Evolutionary conservation across 768 basidiomycete species (phyloP).

Genomic region (Mycena latifolia): DNA sequence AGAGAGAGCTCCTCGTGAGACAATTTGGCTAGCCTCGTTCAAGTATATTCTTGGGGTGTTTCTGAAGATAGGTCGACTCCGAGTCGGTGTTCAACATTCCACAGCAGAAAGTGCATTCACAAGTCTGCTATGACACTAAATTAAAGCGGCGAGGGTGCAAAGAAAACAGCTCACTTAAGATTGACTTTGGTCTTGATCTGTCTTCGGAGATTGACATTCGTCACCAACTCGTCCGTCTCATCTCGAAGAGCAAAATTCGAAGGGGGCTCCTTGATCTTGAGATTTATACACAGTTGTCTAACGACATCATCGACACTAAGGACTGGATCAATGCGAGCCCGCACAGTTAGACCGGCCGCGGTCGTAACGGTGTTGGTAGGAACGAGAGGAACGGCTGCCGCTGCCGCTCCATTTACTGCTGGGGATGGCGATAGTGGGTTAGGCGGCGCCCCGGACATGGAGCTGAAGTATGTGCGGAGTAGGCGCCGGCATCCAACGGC

Average conservation of each 20-base stretch:
- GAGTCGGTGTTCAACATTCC: too few species aligned
- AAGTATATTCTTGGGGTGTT: too few species aligned
- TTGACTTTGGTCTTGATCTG: constrained; percentile 85
- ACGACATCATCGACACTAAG: constrained; percentile 89
- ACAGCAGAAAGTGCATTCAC: constrained; percentile 85
- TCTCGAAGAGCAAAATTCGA: constrained; percentile 84
- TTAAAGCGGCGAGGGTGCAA: not conserved
- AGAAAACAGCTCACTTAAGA: constrained; percentile 69
- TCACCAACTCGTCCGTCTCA: constrained; percentile 86
- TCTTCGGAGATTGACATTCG: constrained; percentile 86
- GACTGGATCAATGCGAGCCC: constrained; percentile 88
- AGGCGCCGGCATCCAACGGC: not conserved
- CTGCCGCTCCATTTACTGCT: constrained; percentile 51
- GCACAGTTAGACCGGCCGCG: constrained; percentile 78
- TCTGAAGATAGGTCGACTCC: too few species aligned
- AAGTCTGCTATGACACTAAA: constrained; percentile 64
- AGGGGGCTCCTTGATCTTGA: constrained; percentile 82
- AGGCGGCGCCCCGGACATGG: constrained; percentile 46
- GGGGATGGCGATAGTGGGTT: constrained; percentile 46
- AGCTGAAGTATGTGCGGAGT: constrained; percentile 19
- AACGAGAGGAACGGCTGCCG: constrained; percentile 65
- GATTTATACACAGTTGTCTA: constrained; percentile 83
- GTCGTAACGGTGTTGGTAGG: constrained; percentile 91
- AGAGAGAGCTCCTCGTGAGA: too few species aligned
- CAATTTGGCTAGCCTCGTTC: too few species aligned